phyloP scores from a whole-genome alignment of 495 filamentous ascomycete species.

The Neurospora sp. region DNA sequence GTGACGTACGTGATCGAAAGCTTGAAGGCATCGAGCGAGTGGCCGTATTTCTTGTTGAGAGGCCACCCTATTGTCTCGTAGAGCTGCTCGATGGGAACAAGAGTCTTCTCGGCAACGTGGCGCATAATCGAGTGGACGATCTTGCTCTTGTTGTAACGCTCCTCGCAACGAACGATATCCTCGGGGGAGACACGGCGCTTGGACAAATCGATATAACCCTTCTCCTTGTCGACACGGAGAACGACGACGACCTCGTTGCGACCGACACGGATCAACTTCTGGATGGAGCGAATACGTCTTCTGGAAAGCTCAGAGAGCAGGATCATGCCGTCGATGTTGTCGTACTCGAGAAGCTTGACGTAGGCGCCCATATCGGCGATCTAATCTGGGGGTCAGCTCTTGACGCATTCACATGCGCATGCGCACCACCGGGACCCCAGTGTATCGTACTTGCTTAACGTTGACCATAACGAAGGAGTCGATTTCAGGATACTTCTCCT shows the following conservation, averaged over 20 bases:
- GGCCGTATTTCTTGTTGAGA: constrained; percentile 92
- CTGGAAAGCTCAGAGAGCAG: constrained; percentile 90
- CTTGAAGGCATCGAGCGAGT: constrained; percentile 96
- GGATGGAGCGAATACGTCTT: constrained; percentile 94
- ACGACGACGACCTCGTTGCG: constrained; percentile 98
- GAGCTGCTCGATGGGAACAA: constrained; percentile 81
- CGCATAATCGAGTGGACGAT: constrained; percentile 97
- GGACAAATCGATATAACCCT: constrained; percentile 97
- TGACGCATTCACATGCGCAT: constrained; percentile 7
- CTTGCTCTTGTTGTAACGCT: constrained; percentile 99
- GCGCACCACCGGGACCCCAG: background rate
- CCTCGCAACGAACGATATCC: constrained; percentile 95
- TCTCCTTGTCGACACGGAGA: constrained; percentile 96
- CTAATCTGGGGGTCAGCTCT: constrained; percentile 30
- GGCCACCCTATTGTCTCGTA: constrained; percentile 96
- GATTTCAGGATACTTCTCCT: constrained; percentile 84
- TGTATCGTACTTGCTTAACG: constrained; percentile 69
- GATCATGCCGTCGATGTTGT: constrained; percentile 99
- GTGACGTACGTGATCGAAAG: constrained; percentile 82
- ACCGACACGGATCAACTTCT: constrained; percentile 96
- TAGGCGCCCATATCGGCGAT: constrained; percentile 99
- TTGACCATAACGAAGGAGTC: constrained; percentile 99
- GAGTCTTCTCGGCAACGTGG: constrained; percentile 94
- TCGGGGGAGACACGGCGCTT: constrained; percentile 96
- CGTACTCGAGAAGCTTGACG: constrained; percentile 97